These are phyloP conservation scores for Emericellopsis terricola DNA, from an alignment of 495 filamentous ascomycete genomes.

Conservation along the genomic window DNA sequence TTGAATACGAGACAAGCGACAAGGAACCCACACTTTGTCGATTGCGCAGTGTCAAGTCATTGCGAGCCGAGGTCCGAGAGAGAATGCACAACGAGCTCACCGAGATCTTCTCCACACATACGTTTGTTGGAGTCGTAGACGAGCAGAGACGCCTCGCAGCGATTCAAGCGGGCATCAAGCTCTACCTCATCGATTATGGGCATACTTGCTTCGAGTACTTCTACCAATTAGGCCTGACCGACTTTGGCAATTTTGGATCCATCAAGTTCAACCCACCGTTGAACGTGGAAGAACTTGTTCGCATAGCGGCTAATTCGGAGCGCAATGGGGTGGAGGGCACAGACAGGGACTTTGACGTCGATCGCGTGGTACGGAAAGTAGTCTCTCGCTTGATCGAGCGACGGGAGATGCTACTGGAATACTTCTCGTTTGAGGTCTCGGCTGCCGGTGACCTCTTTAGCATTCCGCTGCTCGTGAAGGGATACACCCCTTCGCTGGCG, in stretches of 20 bases:
- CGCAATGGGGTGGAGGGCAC: constrained; percentile 16
- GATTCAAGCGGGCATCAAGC: constrained; percentile 82
- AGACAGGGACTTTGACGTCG: constrained; percentile 43
- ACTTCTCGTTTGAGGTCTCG: constrained; percentile 76
- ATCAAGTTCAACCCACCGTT: constrained; percentile 69
- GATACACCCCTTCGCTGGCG: constrained; percentile 66
- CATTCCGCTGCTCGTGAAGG: constrained; percentile 75
- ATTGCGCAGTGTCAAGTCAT: constrained; percentile 58
- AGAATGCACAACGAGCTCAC: constrained; percentile 80
- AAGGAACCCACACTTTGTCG: constrained; percentile 50
- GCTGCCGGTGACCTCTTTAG: constrained; percentile 55
- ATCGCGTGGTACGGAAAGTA: constrained; percentile 44
- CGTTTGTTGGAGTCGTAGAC: constrained; percentile 88
- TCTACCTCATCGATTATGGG: constrained; percentile 91
- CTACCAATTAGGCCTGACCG: constrained; percentile 89
- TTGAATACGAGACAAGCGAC: constrained; percentile 52
- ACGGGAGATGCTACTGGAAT: constrained; percentile 77
- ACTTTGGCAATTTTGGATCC: constrained; percentile 86
- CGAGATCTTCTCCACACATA: constrained; percentile 76
- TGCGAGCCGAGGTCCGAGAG: constrained; percentile 66
- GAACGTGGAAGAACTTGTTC: constrained; percentile 48
- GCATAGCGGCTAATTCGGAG: constrained; percentile 56
- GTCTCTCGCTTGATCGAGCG: constrained; percentile 45
- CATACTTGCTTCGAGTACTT: constrained; percentile 80
- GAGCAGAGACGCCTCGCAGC: constrained; percentile 72